A percentile compares a stretch with the other conserved stretches of the same genome.
Conservation (phyloP, 2,329 filamentous ascomycete species). For the Thelonectria olida region DNA sequence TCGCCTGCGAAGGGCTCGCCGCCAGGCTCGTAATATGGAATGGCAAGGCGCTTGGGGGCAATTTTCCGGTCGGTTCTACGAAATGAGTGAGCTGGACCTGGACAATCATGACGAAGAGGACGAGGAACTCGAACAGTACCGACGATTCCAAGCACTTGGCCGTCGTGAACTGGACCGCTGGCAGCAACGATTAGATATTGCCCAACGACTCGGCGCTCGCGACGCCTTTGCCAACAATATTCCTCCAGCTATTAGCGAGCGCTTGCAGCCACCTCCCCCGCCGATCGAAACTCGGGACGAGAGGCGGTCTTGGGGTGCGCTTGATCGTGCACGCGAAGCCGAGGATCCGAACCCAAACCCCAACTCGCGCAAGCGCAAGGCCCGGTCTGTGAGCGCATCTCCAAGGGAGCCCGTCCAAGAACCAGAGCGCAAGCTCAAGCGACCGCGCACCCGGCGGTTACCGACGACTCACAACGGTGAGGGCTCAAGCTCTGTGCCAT, state of each 20-base stretch:
- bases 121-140: conserved; percentile 72
- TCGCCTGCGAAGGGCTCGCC: conserved; percentile 63
- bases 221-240: conserved; percentile 75
- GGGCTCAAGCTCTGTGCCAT: conserved; percentile 53
- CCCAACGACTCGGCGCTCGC: conserved; percentile 78
- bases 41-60: conserved; percentile 89
- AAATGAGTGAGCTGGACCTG: conserved; percentile 58
- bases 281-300: conserved; percentile 76
- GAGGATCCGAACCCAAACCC: conserved; percentile 60
- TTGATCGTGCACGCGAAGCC: conserved; percentile 83
- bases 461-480: conserved; percentile 58
- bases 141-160: conserved; percentile 63
- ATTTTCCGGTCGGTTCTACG: conserved; percentile 69
- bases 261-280: conserved; percentile 66
- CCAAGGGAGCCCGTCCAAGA: conserved; percentile 74
- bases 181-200: conserved; percentile 85
- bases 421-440: conserved; percentile 85
- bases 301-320: conserved; percentile 85
- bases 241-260: conserved; percentile 66
- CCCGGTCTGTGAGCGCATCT: conserved; percentile 74
- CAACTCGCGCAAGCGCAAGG: conserved; percentile 77
- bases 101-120: conserved; percentile 65
- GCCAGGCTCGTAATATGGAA: conserved; percentile 76
- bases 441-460: conserved; percentile 80
- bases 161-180: conserved; percentile 75